Base-by-base conservation (phyloP, 2,329 filamentous ascomycete species). In the Beauveria pseudobassiana region DNA sequence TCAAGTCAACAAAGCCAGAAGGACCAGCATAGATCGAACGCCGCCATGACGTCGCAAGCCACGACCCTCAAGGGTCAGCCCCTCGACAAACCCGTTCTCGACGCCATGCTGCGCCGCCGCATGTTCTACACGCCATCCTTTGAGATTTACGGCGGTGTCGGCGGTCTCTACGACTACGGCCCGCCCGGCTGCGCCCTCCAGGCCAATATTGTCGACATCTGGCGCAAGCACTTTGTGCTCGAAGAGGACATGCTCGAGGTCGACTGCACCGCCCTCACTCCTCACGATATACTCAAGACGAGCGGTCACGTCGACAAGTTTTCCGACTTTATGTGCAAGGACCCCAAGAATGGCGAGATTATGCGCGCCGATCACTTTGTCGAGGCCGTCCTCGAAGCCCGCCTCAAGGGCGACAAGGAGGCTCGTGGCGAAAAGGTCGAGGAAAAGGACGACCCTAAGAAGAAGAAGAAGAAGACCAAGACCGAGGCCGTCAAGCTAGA, bases 281-380 rank as follows among this genome's bases (percentile, higher is more conserved):
- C 95, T 40, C 87, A 95, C 70, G 90, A 95, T 53, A 91, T 99
- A 43, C 85, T 99, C 72, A 96, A 98, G 83, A 96, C 93, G 59
- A 90, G 87, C 74, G 95, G 95, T 66, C 95, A 99, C 78, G 95
- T 98, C 67, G 93, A 97, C 76, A 96, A 96, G 77, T 98, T 98
- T 72, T 90, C 91, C 76, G 93, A 98, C 76, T 98, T 90, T 91
- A 97, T 98, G 93, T 96, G 91, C 87, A 96, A 96, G 77, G 95
- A 99, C 76, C 91, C 93, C 65, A 96, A 96, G 83, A 96, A 89
- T 70, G 95, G 95, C 73, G 95, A 99, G 76, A 96, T 97, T 72
- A 87, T 99, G 74, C 87, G 95, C 68, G 92, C 95, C 63, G 95
- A 99, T 73, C 95, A 99, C 79, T 85, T 98, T 70, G 93, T 99